Evolutionary conservation across 2,329 filamentous ascomycete species (phyloP).

Genomic region (Ophiostoma fasciatum): DNA sequence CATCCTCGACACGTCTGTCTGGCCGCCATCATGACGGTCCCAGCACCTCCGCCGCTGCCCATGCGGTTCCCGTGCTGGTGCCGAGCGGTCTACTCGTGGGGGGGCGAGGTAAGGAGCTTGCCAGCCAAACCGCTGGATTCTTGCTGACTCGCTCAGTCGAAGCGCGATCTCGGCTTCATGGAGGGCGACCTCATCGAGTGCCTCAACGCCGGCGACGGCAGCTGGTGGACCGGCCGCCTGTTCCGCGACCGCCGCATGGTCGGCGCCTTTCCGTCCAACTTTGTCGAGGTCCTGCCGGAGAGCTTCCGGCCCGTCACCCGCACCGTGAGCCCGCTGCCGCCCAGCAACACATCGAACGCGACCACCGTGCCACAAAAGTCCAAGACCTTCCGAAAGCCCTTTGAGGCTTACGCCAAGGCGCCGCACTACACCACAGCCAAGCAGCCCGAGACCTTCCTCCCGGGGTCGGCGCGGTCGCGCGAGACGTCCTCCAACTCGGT

Average conservation of each 20-base stretch:
- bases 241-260: conserved; percentile 81
- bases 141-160: conserved; percentile 54
- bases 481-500: conserved; percentile 29
- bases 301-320: conserved; percentile 64
- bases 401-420: conserved; percentile 51
- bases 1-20: too few species aligned
- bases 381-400: conserved; percentile 50
- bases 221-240: conserved; percentile 94
- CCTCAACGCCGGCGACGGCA: conserved; percentile 90
- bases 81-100: conserved; percentile 57
- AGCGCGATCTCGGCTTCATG: conserved; percentile 89
- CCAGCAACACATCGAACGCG: conserved; percentile 37
- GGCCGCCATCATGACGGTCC: conserved; percentile 5
- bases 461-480: conserved; percentile 23
- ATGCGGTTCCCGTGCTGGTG: conserved; percentile 10
- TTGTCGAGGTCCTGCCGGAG: conserved; percentile 78
- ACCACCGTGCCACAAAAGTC: conserved; percentile 42
- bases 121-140: too few species aligned
- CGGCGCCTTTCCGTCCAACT: conserved; percentile 92
- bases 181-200: conserved; percentile 98
- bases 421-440: conserved; percentile 51
- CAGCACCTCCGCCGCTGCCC: conserved; percentile 15
- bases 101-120: conserved; percentile 83
- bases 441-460: conserved; percentile 40
- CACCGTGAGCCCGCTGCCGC: conserved; percentile 45